Conservation (phyloP, 176 grass and related monocot genomes). For the Urochloa ruziziensis region DNA sequence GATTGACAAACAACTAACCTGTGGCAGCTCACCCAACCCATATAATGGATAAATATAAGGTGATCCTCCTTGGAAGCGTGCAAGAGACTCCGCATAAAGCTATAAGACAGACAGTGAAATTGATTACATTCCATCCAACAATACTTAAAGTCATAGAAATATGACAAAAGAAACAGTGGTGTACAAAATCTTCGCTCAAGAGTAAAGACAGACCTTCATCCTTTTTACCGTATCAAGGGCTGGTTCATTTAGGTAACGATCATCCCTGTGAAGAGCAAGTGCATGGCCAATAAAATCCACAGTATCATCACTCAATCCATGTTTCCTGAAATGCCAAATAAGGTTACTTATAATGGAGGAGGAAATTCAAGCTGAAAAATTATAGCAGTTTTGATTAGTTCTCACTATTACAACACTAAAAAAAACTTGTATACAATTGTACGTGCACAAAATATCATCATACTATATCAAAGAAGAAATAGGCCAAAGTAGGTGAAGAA, state of each 20-base stretch:
- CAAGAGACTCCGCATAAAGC: constrained; percentile 84
- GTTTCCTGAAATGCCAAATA: constrained; percentile 53
- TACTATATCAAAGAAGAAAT: neutral
- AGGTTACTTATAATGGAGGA: constrained; percentile 6
- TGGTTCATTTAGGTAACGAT: constrained; percentile 72
- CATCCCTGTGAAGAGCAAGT: constrained; percentile 86
- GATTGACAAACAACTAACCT: constrained; percentile 46
- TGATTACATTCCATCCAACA: constrained; percentile 1
- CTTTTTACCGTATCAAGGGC: constrained; percentile 90
- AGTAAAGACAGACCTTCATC: constrained; percentile 90
- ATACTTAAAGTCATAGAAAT: neutral
- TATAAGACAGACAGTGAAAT: constrained; percentile 29
- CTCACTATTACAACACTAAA: neutral
- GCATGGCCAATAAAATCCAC: constrained; percentile 91
- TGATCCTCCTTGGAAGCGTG: constrained; percentile 89
- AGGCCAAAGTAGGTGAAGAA: neutral
- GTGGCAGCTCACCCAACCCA: constrained; percentile 88
- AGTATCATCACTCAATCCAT: constrained; percentile 83
- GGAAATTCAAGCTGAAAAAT: constrained; percentile 11
- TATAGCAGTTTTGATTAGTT: neutral
- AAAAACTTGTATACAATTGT: neutral
- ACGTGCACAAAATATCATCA: neutral
- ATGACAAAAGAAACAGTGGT: neutral
- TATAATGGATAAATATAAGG: constrained; percentile 95
- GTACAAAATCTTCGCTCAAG: neutral